Percentiles rank a stretch among this genome's conserved stretches.
These are phyloP conservation scores for Mitragyna speciosa DNA, from an alignment of 257 asterid genomes.

Conservation along the genomic window DNA sequence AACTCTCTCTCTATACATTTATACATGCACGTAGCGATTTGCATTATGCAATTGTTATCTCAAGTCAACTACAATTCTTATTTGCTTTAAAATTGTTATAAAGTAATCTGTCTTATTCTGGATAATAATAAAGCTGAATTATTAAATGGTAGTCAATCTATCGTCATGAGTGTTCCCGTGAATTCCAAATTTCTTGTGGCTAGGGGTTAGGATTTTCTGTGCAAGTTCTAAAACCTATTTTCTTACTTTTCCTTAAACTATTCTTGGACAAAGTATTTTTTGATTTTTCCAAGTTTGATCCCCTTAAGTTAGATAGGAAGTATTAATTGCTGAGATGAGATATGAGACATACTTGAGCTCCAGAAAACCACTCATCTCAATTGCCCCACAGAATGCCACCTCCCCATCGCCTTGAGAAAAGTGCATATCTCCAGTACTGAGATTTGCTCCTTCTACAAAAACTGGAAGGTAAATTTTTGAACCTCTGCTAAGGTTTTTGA, in stretches of 20 bases:
- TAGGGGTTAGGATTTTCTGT: neutral
- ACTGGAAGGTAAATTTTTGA: conserved; percentile 93
- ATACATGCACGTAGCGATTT: neutral
- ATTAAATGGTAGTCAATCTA: neutral
- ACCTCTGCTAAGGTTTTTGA: conserved; percentile 90
- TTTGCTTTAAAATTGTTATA: neutral
- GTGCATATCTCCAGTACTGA: conserved; percentile 97
- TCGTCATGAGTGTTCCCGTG: neutral
- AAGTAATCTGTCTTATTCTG: neutral
- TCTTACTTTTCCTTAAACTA: neutral
- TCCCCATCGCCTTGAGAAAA: conserved; percentile 98
- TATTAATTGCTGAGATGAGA: neutral
- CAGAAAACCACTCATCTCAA: conserved; percentile 97
- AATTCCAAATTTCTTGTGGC: neutral
- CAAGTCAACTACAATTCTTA: neutral
- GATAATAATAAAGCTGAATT: neutral
- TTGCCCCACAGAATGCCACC: conserved; percentile 93
- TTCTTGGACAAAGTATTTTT: neutral
- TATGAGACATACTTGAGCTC: conserved; percentile 76
- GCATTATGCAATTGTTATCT: neutral
- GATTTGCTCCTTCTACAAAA: conserved; percentile 94
- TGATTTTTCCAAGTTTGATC: neutral
- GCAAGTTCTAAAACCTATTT: neutral
- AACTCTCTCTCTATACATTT: neutral
- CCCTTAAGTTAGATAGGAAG: neutral